Conservation (phyloP, 1,284 basidiomycete species). For the Somion occarium region DNA sequence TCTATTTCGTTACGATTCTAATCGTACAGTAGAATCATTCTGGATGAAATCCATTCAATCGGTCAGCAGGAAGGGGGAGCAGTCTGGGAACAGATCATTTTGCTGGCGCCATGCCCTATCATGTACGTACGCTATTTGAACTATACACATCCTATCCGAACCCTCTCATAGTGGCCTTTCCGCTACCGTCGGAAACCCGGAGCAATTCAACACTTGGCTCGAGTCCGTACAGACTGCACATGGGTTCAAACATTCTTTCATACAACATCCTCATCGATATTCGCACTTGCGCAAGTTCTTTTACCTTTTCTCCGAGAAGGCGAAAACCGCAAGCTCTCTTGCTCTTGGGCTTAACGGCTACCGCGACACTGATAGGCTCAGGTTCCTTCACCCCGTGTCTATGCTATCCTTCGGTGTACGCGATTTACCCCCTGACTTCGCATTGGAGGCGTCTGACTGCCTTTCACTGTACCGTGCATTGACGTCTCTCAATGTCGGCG, state of each 20-base stretch:
- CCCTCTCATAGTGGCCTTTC: slow-evolving; percentile 50
- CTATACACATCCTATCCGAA: not conserved
- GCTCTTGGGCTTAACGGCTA: slow-evolving; percentile 39
- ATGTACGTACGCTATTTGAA: slow-evolving; percentile 39
- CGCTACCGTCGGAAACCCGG: slow-evolving; percentile 62
- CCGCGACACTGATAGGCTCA: slow-evolving; percentile 33
- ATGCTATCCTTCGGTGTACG: slow-evolving; percentile 45
- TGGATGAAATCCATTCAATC: slow-evolving; percentile 72
- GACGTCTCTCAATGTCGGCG: slow-evolving; percentile 13
- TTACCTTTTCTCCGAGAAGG: slow-evolving; percentile 36
- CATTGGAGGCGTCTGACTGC: slow-evolving; percentile 55
- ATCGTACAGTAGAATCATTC: slow-evolving; percentile 52
- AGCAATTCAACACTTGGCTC: slow-evolving; percentile 63
- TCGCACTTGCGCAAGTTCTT: slow-evolving; percentile 67
- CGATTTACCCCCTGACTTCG: slow-evolving; percentile 53
- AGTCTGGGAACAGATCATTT: slow-evolving; percentile 67
- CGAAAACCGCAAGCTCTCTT: slow-evolving; percentile 3
- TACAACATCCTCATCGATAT: slow-evolving; percentile 63
- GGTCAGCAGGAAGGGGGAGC: slow-evolving; percentile 64
- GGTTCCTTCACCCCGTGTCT: slow-evolving; percentile 58
- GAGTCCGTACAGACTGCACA: slow-evolving; percentile 53
- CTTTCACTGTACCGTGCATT: slow-evolving; percentile 47
- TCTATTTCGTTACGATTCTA: too few relatives aligned
- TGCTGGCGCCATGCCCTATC: slow-evolving; percentile 62
- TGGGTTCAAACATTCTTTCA: slow-evolving; percentile 51